Percentiles rank a stretch among this genome's conserved stretches.
Evolutionary conservation across 495 filamentous ascomycete genomes (phyloP).

Genomic region (Apodospora peruviana): DNA sequence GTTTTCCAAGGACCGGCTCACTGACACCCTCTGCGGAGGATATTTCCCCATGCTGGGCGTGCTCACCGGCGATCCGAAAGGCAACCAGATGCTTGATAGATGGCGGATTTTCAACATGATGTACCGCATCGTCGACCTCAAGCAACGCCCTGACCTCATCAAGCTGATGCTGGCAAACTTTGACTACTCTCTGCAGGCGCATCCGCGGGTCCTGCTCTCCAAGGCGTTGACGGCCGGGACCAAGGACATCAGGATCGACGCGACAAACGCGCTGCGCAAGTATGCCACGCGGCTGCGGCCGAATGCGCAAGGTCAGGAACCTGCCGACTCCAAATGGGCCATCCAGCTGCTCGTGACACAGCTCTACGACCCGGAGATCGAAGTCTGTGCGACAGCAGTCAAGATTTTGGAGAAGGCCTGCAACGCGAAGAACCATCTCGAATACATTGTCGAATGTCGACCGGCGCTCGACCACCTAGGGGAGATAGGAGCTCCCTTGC

Average conservation of each 20-base stretch:
- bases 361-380: conserved; percentile 92
- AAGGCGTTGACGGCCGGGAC: conserved; percentile 88
- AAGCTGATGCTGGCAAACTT: conserved; percentile 81
- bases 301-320: conserved; percentile 26
- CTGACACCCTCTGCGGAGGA: conserved; percentile 77
- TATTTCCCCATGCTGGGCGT: conserved; percentile 92
- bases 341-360: conserved; percentile 95
- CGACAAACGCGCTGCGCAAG: conserved; percentile 76
- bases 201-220: conserved; percentile 84
- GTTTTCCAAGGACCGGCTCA: conserved; percentile 77
- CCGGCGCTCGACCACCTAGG: conserved; percentile 95
- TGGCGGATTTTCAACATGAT: conserved; percentile 99
- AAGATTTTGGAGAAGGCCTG: conserved; percentile 97
- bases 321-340: conserved; percentile 75
- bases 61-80: conserved; percentile 72
- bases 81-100: conserved; percentile 84
- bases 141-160: conserved; percentile 83
- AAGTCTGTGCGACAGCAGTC: conserved; percentile 91
- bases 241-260: conserved; percentile 84
- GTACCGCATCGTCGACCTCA: conserved; percentile 92
- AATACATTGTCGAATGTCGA: conserved; percentile 93
- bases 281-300: conserved; percentile 57
- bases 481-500: conserved; percentile 90
- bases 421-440: conserved; percentile 80
- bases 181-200: conserved; percentile 79